Evolutionary conservation across 2,329 filamentous ascomycete genomes (phyloP), one percentile per base, ranked within the genome.

Genomic region (Microascus cirrosus): DNA sequence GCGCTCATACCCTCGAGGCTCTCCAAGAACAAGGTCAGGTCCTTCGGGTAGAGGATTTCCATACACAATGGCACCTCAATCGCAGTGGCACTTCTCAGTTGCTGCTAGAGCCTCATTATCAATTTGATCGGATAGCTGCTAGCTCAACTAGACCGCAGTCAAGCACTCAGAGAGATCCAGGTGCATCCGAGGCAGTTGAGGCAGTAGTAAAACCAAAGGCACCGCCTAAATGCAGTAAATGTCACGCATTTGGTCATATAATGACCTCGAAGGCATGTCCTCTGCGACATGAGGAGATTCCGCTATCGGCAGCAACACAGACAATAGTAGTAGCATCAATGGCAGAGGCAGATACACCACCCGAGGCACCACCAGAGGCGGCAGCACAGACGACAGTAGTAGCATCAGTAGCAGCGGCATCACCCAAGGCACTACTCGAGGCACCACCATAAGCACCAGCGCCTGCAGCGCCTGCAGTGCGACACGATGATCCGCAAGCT

Each of bases 151-250:
- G 60, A n/a, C 59, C 55, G 34, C 13, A 48, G 35, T 58, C 50
- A 60, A 63, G 58, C 54, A 63, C 39, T 51, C 32, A 53, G 54
- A 35, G 52, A 48, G 59, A 62, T 53, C 61, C 56, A 22, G 58
- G 57, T 51, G 58, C 24, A 35, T 63, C 63, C 52, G 59, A 64
- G 54, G 8, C 25, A n/a, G 42, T 64, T 59, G 56, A 63, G 53
- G 45, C 54, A 20, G 35, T 34, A 25, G 35, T 18, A 42, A 20
- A 34, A 32, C 32, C 35, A 22, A 61, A 42, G 56, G 59, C 50
- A 50, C 53, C 34, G 42, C 54, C 54, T 22, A 60, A 10, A 59
- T 65, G 60, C 56, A 60, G 54, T 25, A 61, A 55, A 57, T 64
- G 60, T 36, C 57, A 62, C 28, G 18, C 25, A 2, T 12, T 55